Evolutionary conservation across 2,329 filamentous ascomycete genomes (phyloP).

Genomic region (Sporothrix brunneoviolacea): DNA sequence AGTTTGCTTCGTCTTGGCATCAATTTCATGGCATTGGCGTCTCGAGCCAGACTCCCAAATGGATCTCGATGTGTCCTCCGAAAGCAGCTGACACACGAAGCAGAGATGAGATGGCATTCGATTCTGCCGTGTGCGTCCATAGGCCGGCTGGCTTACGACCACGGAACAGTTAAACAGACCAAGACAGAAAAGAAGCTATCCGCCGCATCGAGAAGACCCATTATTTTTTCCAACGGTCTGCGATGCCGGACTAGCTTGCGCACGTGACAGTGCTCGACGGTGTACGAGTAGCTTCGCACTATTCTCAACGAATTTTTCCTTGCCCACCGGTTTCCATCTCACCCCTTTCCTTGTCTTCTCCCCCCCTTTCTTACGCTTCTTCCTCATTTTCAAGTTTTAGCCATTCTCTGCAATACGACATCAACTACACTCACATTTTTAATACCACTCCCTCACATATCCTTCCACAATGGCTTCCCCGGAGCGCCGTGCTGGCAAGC

Average conservation of each 20-base stretch:
- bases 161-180: too few species aligned
- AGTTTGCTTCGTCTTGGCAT: constrained; percentile 6
- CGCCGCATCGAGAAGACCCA: background rate
- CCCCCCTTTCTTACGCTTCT: background rate
- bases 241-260: background rate
- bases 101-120: background rate
- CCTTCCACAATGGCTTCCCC: constrained; percentile 16
- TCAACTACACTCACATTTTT: background rate
- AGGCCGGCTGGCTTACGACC: background rate
- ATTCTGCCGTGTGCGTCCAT: background rate
- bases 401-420: too few species aligned
- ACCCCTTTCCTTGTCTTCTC: background rate
- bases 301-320: constrained; percentile 3
- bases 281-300: background rate
- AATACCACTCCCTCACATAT: background rate
- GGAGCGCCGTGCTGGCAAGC: constrained; percentile 24
- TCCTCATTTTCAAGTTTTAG: background rate
- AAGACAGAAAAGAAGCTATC: too few species aligned
- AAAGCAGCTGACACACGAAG: background rate
- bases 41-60: background rate
- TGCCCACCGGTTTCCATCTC: background rate
- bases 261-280: background rate
- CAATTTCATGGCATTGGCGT: constrained; percentile 9
- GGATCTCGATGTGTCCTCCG: background rate
- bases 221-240: background rate